Conservation (phyloP, 441 rosid genomes). For the Cnidoscolus chayamansa region DNA sequence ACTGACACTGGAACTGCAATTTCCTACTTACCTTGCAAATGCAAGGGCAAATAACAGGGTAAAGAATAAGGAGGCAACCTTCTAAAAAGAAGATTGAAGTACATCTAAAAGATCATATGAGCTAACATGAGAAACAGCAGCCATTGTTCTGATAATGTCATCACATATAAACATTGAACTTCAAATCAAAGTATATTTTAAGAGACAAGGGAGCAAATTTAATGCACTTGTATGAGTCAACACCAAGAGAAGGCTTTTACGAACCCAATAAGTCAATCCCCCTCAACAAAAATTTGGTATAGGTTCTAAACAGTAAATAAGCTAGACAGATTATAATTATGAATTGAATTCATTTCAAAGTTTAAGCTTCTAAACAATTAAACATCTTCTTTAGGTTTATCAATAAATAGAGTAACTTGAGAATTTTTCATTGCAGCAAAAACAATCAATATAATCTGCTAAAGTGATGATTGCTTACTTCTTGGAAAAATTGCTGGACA, state of each 20-base stretch:
- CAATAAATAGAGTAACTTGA: neutral
- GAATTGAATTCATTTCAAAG: neutral
- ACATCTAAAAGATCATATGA: too few species aligned
- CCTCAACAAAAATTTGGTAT: neutral
- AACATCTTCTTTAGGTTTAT: neutral
- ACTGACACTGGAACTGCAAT: neutral
- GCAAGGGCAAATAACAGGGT: neutral
- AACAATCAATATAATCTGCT: neutral
- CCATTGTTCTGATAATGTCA: too few species aligned
- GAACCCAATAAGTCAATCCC: neutral
- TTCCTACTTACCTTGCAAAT: too few species aligned
- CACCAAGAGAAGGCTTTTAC: neutral
- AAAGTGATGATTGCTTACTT: slow-evolving; percentile 41
- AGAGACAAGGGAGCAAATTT: neutral
- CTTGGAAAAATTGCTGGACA: slow-evolving; percentile 17
- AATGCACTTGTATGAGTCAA: neutral
- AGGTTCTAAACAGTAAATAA: neutral
- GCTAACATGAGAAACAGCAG: too few species aligned
- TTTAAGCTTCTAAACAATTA: neutral
- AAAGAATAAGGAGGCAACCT: neutral
- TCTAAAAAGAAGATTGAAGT: neutral
- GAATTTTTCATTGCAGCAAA: neutral
- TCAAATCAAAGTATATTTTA: too few species aligned
- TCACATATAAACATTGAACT: too few species aligned
- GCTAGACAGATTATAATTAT: neutral